Evolutionary conservation across 768 basidiomycete species (phyloP).

Genomic region (Rhodotorula kratochvilovae): DNA sequence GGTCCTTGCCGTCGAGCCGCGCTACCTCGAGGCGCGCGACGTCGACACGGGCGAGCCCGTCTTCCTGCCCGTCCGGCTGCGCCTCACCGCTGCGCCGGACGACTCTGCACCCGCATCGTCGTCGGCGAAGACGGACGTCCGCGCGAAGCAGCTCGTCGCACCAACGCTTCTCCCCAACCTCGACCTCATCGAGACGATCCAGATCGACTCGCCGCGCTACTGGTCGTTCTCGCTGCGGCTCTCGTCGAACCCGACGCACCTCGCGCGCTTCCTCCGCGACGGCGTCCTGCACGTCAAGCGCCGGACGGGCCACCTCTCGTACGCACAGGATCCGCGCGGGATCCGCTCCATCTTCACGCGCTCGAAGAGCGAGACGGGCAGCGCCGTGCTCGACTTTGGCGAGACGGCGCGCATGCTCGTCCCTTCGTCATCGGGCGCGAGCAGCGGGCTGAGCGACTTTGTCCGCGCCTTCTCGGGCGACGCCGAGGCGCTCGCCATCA

Average conservation of each 20-base stretch:
- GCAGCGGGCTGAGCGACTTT: slow-evolving; percentile 67
- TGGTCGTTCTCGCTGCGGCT: slow-evolving; percentile 88
- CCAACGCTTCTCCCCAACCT: slow-evolving; percentile 90
- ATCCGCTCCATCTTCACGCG: slow-evolving; percentile 85
- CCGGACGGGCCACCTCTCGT: slow-evolving; percentile 83
- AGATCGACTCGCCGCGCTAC: slow-evolving; percentile 89
- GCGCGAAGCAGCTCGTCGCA: slow-evolving; percentile 69
- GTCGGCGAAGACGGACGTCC: not conserved
- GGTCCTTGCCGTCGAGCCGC: slow-evolving; percentile 90
- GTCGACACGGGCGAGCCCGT: slow-evolving; percentile 86
- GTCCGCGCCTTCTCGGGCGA: slow-evolving; percentile 72
- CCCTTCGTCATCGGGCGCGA: slow-evolving; percentile 44
- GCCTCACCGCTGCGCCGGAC: slow-evolving; percentile 60
- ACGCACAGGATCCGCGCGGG: slow-evolving; percentile 87
- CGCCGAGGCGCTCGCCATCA: slow-evolving; percentile 51
- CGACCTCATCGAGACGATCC: slow-evolving; percentile 70
- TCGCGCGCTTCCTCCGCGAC: slow-evolving; percentile 62
- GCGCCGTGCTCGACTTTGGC: slow-evolving; percentile 81
- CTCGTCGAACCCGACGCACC: slow-evolving; percentile 62
- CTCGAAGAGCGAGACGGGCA: slow-evolving; percentile 76
- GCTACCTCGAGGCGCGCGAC: slow-evolving; percentile 85
- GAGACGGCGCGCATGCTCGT: slow-evolving; percentile 53
- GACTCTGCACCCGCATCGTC: slow-evolving; percentile 25
- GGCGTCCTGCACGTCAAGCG: slow-evolving; percentile 90
- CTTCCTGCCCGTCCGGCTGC: slow-evolving; percentile 86